These are phyloP conservation scores for Boletus sp. DNA, from an alignment of 768 basidiomycete species.

Conservation along the genomic window DNA sequence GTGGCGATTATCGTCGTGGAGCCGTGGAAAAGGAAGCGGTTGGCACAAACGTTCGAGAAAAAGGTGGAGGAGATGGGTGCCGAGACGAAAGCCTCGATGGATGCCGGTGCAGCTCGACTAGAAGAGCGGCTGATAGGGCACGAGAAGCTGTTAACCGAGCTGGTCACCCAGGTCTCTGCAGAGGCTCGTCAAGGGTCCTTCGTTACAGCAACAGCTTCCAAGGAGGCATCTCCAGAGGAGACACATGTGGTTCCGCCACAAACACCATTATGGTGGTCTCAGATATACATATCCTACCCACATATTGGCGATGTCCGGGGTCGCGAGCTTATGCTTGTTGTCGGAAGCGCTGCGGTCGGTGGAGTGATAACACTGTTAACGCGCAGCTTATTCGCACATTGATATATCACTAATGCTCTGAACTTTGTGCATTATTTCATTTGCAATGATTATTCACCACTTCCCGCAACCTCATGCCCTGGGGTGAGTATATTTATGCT, in stretches of 20 bases:
- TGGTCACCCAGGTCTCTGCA: conserved; percentile 21
- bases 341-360: conserved; percentile 30
- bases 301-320: conserved; percentile 6
- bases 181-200: conserved; percentile 12
- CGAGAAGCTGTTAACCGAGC: conserved; percentile 32
- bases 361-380: conserved; percentile 25
- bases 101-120: conserved; percentile 48
- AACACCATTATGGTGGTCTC: conserved; percentile 11
- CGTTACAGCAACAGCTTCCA: not conserved
- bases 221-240: conserved; percentile 4
- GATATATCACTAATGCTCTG: conserved; percentile 8
- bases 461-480: conserved; percentile 2
- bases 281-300: conserved; percentile 7
- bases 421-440: not conserved
- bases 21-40: conserved; percentile 88
- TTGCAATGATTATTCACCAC: conserved; percentile 1
- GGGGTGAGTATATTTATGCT: conserved; percentile 14
- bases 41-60: conserved; percentile 88
- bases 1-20: conserved; percentile 89
- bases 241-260: not conserved
- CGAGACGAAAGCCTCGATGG: conserved; percentile 42
- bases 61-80: conserved; percentile 62
- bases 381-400: conserved; percentile 17
- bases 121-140: conserved; percentile 50
- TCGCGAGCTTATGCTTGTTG: conserved; percentile 28